phyloP scores from a whole-genome alignment of 2,329 filamentous ascomycete genomes.

The Mycosphaerella sp. region DNA sequence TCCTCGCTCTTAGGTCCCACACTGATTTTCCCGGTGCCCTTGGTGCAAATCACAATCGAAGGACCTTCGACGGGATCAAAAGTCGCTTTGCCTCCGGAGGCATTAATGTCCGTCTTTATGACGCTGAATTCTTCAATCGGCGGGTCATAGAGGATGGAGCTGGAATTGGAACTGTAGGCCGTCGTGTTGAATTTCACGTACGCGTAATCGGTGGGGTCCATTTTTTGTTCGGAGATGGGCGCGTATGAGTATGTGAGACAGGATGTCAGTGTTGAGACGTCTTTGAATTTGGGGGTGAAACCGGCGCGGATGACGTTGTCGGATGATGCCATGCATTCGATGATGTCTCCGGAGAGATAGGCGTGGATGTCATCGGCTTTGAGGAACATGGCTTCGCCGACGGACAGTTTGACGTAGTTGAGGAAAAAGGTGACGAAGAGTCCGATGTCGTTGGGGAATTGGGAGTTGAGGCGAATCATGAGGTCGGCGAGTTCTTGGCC shows the following conservation, averaged over 20 bases:
- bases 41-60: slow-evolving; percentile 86
- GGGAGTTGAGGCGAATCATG: slow-evolving; percentile 66
- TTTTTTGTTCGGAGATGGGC: slow-evolving; percentile 91
- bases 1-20: slow-evolving; percentile 77
- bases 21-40: slow-evolving; percentile 72
- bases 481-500: slow-evolving; percentile 69
- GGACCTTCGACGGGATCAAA: slow-evolving; percentile 84
- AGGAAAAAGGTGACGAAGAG: slow-evolving; percentile 96
- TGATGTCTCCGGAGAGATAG: slow-evolving; percentile 87
- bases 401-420: slow-evolving; percentile 81
- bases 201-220: slow-evolving; percentile 76
- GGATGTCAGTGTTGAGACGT: slow-evolving; percentile 76
- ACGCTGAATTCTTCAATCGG: slow-evolving; percentile 96
- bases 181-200: slow-evolving; percentile 75
- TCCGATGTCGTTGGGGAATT: slow-evolving; percentile 87
- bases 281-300: slow-evolving; percentile 98
- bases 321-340: slow-evolving; percentile 98
- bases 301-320: slow-evolving; percentile 97
- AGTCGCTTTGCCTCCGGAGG: slow-evolving; percentile 68
- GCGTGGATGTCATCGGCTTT: slow-evolving; percentile 97
- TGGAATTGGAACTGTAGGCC: slow-evolving; percentile 71
- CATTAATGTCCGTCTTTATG: slow-evolving; percentile 68
- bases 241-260: slow-evolving; percentile 96
- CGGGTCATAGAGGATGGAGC: slow-evolving; percentile 76
- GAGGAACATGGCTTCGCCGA: slow-evolving; percentile 92